phyloP scores from a whole-genome alignment of 1,139 yeast genomes.

The Protomyces inouyei region DNA sequence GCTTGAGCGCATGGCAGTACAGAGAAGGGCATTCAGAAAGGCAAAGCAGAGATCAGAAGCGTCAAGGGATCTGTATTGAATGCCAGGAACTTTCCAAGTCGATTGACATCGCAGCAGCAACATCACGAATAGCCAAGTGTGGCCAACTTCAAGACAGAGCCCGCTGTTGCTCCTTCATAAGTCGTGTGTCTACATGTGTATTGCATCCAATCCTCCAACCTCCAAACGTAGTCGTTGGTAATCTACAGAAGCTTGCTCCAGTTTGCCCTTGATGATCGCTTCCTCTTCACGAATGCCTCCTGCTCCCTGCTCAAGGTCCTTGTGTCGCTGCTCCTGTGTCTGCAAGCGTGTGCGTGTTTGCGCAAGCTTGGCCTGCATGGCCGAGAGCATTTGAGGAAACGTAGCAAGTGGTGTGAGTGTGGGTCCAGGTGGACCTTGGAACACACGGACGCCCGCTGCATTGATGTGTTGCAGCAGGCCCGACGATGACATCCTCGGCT shows the following conservation, averaged over 20 bases:
- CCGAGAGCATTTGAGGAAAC: neutral
- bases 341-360: neutral
- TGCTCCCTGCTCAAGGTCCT: neutral
- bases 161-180: neutral
- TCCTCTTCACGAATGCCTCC: neutral
- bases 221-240: neutral
- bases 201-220: neutral
- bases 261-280: neutral
- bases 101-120: neutral
- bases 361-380: neutral
- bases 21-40: conserved; percentile 12
- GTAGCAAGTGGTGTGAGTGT: neutral
- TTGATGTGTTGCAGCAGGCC: neutral
- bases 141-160: neutral
- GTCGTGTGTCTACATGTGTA: neutral
- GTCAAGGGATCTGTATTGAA: conserved; percentile 32
- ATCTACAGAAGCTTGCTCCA: neutral
- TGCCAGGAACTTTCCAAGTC: conserved; percentile 14
- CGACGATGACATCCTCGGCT: neutral
- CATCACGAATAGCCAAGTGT: neutral
- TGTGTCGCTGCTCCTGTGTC: neutral
- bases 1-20: neutral
- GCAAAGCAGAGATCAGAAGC: conserved; percentile 31
- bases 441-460: neutral
- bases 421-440: neutral